Conservation (phyloP, 1,284 basidiomycete species). For the Salmacisia buchloeana region DNA sequence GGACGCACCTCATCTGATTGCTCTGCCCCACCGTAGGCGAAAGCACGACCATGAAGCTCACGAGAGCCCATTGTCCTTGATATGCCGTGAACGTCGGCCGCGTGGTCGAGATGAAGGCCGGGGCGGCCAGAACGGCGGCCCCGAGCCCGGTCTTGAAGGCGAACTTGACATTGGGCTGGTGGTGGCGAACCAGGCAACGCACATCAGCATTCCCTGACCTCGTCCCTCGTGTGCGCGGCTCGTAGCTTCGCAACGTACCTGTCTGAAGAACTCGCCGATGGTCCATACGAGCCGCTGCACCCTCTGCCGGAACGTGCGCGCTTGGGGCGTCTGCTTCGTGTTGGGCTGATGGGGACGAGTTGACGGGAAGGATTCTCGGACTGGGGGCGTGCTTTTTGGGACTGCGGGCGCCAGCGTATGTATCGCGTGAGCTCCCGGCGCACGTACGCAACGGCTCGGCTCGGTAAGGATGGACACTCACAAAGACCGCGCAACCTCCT, state of each 20-base stretch:
- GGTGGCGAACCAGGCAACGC: conserved; percentile 49
- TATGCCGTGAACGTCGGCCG: conserved; percentile 72
- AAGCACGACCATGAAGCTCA: conserved; percentile 63
- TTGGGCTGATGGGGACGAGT: conserved; percentile 73
- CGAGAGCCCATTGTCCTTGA: conserved; percentile 88
- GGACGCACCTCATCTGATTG: conserved; percentile 38
- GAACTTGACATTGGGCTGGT: conserved; percentile 74
- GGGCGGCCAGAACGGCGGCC: conserved; percentile 71
- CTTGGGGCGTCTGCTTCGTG: conserved; percentile 70
- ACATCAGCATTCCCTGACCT: neutral
- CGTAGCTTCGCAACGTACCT: too few species aligned
- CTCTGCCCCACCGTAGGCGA: conserved; percentile 44
- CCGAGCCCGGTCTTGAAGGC: conserved; percentile 72
- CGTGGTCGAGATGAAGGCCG: conserved; percentile 75
- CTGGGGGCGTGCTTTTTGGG: conserved; percentile 15
- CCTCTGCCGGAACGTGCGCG: conserved; percentile 27
- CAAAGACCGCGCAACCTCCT: neutral
- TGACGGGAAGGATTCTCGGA: conserved; percentile 66
- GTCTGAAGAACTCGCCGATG: conserved; percentile 56
- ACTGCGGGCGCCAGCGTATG: too few species aligned
- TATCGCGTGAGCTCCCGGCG: too few species aligned
- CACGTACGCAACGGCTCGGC: conserved; percentile 27
- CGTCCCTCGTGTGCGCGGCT: too few species aligned
- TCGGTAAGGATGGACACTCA: neutral
- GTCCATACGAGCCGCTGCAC: conserved; percentile 63